Conservation (phyloP, 768 basidiomycete genomes). For the Calocybe gangraenosa region DNA sequence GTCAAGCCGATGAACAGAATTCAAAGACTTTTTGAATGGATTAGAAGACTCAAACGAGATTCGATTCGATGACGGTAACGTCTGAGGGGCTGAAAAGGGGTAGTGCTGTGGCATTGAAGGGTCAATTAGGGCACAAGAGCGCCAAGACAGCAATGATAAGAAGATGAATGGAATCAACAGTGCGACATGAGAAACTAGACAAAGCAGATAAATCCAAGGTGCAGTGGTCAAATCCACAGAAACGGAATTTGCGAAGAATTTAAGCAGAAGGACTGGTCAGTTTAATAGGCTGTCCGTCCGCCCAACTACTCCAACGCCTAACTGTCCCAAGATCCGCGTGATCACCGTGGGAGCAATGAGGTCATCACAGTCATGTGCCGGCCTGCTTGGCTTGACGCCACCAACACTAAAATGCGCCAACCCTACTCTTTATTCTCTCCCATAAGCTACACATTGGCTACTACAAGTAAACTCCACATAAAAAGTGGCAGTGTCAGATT, state of each 20-base stretch:
- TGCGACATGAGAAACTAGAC: not conserved
- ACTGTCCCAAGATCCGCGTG: conserved; percentile 18
- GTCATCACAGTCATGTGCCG: no score
- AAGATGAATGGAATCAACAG: not conserved
- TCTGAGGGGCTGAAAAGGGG: not conserved
- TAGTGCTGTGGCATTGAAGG: conserved; percentile 4
- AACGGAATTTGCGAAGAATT: no score
- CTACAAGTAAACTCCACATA: conserved; percentile 85
- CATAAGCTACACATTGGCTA: conserved; percentile 35
- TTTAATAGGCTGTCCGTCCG: no score
- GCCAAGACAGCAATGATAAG: not conserved
- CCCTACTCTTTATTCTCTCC: not conserved
- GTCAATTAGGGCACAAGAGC: not conserved
- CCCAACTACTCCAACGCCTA: conserved; percentile 6
- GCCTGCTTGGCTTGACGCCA: not conserved
- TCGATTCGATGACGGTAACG: not conserved
- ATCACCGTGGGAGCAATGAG: conserved; percentile 28
- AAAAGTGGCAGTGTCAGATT: conserved; percentile 95
- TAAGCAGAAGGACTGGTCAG: no score
- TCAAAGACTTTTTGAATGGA: not conserved
- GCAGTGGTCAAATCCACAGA: no score
- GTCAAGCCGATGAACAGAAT: conserved; percentile 1
- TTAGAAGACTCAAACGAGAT: conserved; percentile 4
- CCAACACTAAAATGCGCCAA: not conserved
- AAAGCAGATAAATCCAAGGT: no score